Evolutionary conservation across 225 moss, liverwort and hornwort species (phyloP), one percentile per base, ranked within the genome.

Genomic region (Sphagnum contortum): DNA sequence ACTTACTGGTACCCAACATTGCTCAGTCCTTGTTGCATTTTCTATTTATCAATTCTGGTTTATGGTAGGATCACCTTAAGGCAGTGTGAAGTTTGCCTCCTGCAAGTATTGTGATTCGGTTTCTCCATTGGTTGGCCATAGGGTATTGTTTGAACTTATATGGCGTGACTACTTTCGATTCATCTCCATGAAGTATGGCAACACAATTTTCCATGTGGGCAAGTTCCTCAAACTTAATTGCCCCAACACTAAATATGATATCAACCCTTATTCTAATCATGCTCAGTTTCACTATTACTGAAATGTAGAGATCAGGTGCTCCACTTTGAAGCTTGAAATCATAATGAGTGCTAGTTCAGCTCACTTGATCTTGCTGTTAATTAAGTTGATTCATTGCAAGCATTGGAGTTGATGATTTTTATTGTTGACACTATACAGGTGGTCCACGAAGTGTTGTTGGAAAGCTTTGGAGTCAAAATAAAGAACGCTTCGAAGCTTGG

Each of bases 141-240:
- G 98, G 98, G 87, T 99, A 48, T 55, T 91, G 13, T 99, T 99
- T 75, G 98, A 99, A 75, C 77, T 99, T n/a, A 79, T 99, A 68
- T 99, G 98, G 98, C 85, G 98, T 10, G 98, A 99, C 76, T 99
- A 99, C 75, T 99, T 99, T 70, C 83, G 89, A 75, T 99, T 93
- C 65, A 68, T 99, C 5, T 99, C 98, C n/a, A 89, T 99, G 57
- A 99, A 99, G 72, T 93, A 93, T 68, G 98, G 93, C 54, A 93
- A 99, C 64, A 68, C 81, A 52, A 78, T 99, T 50, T 99, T 99
- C 56, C 84, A 91, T 48, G n/a, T 89, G 60, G 98, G 98, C 87
- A 65, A 73, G 76, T 44, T 5, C 11, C 56, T 57, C 29, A 29
- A 29, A 29, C 29, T 29, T 29, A 0, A 29, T 29, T 29, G 29